Conservation (phyloP, 2,329 filamentous ascomycete genomes). For the Fusarium sp. region DNA sequence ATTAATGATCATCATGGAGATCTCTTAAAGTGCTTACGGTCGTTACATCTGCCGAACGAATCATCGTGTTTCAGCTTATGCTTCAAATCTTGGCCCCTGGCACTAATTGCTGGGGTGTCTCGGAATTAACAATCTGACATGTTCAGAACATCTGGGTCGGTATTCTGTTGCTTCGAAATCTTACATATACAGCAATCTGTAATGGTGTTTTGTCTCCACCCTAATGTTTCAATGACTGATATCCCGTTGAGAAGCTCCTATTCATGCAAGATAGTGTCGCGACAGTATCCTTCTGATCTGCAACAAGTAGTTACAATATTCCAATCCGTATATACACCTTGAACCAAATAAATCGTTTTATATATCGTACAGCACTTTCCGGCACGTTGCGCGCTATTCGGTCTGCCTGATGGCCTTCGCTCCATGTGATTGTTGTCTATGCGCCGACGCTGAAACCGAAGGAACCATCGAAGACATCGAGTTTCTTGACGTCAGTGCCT, state of each 20-base stretch:
- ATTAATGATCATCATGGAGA: slow-evolving; percentile 21
- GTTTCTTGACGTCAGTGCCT: slow-evolving; percentile 59
- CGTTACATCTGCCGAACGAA: slow-evolving; percentile 4
- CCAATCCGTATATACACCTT: slow-evolving; percentile 43
- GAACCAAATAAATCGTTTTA: slow-evolving; percentile 37
- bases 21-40: not conserved
- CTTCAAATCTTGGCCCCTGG: not conserved
- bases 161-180: slow-evolving; percentile 2
- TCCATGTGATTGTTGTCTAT: slow-evolving; percentile 30
- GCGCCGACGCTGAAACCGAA: slow-evolving; percentile 71
- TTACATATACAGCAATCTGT: slow-evolving; percentile 27
- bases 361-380: slow-evolving; percentile 41
- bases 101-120: slow-evolving; percentile 9
- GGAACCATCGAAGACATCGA: slow-evolving; percentile 72
- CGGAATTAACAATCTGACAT: not conserved
- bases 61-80: slow-evolving; percentile 3
- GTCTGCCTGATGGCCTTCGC: slow-evolving; percentile 1
- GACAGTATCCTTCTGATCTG: slow-evolving; percentile 5
- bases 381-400: slow-evolving; percentile 13
- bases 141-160: not conserved
- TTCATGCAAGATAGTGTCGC: slow-evolving; percentile 17
- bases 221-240: slow-evolving; percentile 6
- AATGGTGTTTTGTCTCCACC: slow-evolving; percentile 13
- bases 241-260: slow-evolving; percentile 5
- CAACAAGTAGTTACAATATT: slow-evolving; percentile 22